Conservation (phyloP, 2,329 filamentous ascomycete species). For the Amauroascus niger region DNA sequence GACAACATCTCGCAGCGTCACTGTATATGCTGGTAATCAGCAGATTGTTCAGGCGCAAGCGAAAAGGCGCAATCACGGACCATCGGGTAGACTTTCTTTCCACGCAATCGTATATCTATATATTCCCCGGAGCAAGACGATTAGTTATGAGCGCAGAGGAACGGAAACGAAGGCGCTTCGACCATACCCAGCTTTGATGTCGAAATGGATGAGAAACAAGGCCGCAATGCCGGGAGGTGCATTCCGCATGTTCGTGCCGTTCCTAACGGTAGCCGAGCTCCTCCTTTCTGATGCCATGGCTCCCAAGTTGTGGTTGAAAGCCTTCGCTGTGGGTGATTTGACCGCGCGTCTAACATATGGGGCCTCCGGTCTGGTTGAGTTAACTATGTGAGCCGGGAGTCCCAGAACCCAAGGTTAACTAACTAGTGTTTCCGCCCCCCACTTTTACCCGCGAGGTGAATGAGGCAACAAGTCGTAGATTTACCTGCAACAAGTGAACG, state of each 20-base stretch:
- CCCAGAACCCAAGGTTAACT: too few species aligned
- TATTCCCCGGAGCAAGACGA: conserved; percentile 9
- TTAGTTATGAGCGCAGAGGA: conserved; percentile 1
- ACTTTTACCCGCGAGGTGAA: background rate
- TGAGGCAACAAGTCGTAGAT: background rate
- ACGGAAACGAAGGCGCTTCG: background rate
- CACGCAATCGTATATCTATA: conserved; percentile 78
- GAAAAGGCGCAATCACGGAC: conserved; percentile 38
- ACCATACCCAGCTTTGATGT: conserved; percentile 74
- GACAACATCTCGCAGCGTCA: conserved; percentile 68
- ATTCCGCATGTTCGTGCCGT: conserved; percentile 30
- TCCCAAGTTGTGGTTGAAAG: conserved; percentile 1
- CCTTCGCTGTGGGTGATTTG: background rate
- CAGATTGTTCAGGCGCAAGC: background rate
- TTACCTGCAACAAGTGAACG: too few species aligned
- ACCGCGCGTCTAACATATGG: background rate
- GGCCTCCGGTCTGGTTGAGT: too few species aligned
- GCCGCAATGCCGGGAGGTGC: conserved; percentile 53
- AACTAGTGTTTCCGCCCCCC: too few species aligned
- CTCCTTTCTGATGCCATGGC: conserved; percentile 17
- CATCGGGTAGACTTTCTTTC: conserved; percentile 61
- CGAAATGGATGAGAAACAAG: conserved; percentile 82
- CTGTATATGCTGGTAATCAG: conserved; percentile 25
- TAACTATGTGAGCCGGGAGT: background rate
- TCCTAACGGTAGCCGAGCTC: conserved; percentile 20